Evolutionary conservation across 305 asterid genomes (phyloP), one percentile per base, ranked within the genome.

Genomic region (Ajuga reptans): DNA sequence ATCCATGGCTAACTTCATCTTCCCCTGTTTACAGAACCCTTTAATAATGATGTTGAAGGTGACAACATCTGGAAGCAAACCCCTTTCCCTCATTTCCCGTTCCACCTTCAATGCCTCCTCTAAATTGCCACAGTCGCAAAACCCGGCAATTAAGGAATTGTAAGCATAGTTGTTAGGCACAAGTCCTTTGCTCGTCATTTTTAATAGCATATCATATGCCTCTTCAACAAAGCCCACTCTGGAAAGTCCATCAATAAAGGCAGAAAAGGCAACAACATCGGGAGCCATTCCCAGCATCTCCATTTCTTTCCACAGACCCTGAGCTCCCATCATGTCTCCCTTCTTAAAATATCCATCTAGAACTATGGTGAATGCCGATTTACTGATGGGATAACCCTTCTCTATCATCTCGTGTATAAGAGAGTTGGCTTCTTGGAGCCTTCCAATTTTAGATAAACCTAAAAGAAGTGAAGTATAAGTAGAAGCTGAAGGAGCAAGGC

Each of bases 251-350:
- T 86, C 82, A 54, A 93, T 77, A 65, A 82, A 89, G 69, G 97
- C 90, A 76, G 99, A 93, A 80, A 82, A 91, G 42, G 96, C 96
- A 77, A 93, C 95, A 74, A 79, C 87, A 83, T 93, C 97, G 58
- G 97, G 97, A 66, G 89, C 89, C 79, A 90, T 70, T 64, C 89
- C 90, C 46, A 71, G 77, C 74, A 59, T 79, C 72, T 79, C 86
- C 99, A 93, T 89, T 64, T 85, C 88, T 69, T 82, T 80, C 99
- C 99, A 93, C 64, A 90, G 56, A 64, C 73, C 61, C 72, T 79
- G 87, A 75, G 99, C 97, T 75, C 86, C 87, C 53, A 65, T 52
- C 39, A 82, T 66, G 75, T 93, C 91, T 77, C 95, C 94, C 66
- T 78, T 79, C 80, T 83, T 84, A 76, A 85, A 89, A 80, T 84